Percentiles rank a stretch among this genome's conserved stretches.
These are phyloP conservation scores for Xylaria longipes DNA, from an alignment of 495 filamentous ascomycete genomes.

Conservation along the genomic window DNA sequence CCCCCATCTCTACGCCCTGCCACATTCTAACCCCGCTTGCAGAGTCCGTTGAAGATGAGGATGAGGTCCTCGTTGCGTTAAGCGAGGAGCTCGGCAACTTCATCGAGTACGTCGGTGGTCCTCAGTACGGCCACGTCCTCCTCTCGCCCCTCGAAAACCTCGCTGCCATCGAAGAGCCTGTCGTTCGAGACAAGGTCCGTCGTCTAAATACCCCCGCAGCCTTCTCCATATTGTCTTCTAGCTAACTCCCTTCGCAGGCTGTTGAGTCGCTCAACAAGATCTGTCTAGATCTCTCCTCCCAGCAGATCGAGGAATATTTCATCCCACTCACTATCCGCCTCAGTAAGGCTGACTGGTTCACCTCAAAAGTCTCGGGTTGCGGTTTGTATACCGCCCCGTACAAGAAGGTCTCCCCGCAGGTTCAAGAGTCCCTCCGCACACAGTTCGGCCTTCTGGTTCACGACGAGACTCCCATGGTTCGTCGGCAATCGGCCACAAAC, in stretches of 20 bases:
- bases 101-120: slow-evolving; percentile 96
- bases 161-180: slow-evolving; percentile 95
- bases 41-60: slow-evolving; percentile 99
- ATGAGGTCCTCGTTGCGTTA: slow-evolving; percentile 95
- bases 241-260: slow-evolving; percentile 63
- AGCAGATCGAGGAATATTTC: slow-evolving; percentile 95
- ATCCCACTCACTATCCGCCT: slow-evolving; percentile 92
- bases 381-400: slow-evolving; percentile 94
- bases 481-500: slow-evolving; percentile 94
- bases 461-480: slow-evolving; percentile 98
- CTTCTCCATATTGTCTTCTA: slow-evolving; percentile 2
- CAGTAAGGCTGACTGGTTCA: slow-evolving; percentile 99
- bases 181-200: slow-evolving; percentile 92
- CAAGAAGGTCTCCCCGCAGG: slow-evolving; percentile 79
- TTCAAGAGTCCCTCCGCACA: slow-evolving; percentile 87
- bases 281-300: slow-evolving; percentile 83
- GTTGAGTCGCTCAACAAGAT: slow-evolving; percentile 99
- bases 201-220: slow-evolving; percentile 1
- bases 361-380: slow-evolving; percentile 96
- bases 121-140: slow-evolving; percentile 92
- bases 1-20: slow-evolving; percentile 20
- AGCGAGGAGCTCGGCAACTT: slow-evolving; percentile 96
- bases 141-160: slow-evolving; percentile 97
- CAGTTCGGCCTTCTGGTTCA: slow-evolving; percentile 92
- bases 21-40: slow-evolving; percentile 36